A percentile compares a stretch with the other conserved stretches of the same genome.
phyloP scores from a whole-genome alignment of 306 rosid species.

The Glycine tomentella region DNA sequence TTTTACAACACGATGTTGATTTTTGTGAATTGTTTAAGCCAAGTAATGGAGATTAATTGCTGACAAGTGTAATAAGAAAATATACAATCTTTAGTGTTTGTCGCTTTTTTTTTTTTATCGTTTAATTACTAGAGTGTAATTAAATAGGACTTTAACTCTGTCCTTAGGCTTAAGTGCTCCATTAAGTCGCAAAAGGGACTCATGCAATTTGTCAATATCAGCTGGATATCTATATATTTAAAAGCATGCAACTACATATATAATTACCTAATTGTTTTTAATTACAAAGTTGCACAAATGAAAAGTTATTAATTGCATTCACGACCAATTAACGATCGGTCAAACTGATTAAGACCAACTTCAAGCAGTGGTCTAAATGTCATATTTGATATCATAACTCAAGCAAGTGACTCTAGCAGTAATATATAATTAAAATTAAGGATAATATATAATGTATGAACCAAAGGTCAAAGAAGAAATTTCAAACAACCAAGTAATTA shows the following conservation, averaged over 20 bases:
- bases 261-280: constrained; percentile 13
- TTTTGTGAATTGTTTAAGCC: constrained; percentile 37
- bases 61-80: constrained; percentile 53
- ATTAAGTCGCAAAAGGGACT: constrained; percentile 38
- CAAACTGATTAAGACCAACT: constrained; percentile 22
- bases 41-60: constrained; percentile 53
- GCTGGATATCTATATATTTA: constrained; percentile 14
- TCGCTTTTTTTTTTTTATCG: constrained; percentile 37
- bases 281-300: not conserved
- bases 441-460: not conserved
- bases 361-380: not conserved
- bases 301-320: not conserved
- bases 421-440: not conserved
- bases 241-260: constrained; percentile 28
- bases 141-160: constrained; percentile 33
- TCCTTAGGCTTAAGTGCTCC: constrained; percentile 54
- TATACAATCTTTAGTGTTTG: constrained; percentile 46
- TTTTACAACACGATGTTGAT: constrained; percentile 45
- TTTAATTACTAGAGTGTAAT: constrained; percentile 30
- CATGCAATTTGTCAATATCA: constrained; percentile 48
- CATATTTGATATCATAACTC: not conserved
- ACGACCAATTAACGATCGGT: not conserved
- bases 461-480: constrained; percentile 10
- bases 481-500: not conserved
- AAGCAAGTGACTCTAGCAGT: not conserved